A percentile compares a stretch with the other conserved stretches of the same genome.
phyloP scores from a whole-genome alignment of 495 filamentous ascomycete species.

The Aspergillus conjunctus region DNA sequence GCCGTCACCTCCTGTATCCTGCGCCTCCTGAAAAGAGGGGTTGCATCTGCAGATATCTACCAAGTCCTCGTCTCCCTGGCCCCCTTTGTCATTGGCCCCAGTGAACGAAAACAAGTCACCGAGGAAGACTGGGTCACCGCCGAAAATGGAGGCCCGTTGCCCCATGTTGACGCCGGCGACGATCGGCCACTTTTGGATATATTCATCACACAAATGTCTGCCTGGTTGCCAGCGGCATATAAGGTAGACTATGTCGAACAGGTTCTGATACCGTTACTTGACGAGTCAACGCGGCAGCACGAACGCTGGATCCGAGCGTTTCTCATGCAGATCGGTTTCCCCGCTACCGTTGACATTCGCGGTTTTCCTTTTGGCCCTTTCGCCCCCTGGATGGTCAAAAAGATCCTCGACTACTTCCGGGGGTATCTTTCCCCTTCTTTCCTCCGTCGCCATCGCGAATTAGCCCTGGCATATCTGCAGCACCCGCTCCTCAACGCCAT shows the following conservation, averaged over 20 bases:
- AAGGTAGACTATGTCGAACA: background rate
- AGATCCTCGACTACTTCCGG: background rate
- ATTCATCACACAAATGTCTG: background rate
- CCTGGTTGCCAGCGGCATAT: background rate
- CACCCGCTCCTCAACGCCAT: background rate
- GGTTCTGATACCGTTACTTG: background rate
- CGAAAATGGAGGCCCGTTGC: background rate
- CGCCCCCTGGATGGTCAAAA: background rate
- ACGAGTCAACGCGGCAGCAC: conserved; percentile 1
- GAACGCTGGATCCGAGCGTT: background rate
- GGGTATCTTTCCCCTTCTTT: background rate
- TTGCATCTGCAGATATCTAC: background rate
- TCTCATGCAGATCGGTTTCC: background rate
- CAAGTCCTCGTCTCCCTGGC: background rate
- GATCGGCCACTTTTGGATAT: background rate
- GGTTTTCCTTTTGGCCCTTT: background rate
- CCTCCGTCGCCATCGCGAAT: background rate
- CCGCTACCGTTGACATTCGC: background rate
- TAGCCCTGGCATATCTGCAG: background rate
- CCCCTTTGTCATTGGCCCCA: background rate
- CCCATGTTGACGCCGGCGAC: background rate
- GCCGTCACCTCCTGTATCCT: background rate
- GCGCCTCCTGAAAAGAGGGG: background rate
- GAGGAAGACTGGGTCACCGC: background rate
- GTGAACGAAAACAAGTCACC: background rate